Conservation (phyloP, 768 basidiomycete species). For the Tephrocybe sp. region DNA sequence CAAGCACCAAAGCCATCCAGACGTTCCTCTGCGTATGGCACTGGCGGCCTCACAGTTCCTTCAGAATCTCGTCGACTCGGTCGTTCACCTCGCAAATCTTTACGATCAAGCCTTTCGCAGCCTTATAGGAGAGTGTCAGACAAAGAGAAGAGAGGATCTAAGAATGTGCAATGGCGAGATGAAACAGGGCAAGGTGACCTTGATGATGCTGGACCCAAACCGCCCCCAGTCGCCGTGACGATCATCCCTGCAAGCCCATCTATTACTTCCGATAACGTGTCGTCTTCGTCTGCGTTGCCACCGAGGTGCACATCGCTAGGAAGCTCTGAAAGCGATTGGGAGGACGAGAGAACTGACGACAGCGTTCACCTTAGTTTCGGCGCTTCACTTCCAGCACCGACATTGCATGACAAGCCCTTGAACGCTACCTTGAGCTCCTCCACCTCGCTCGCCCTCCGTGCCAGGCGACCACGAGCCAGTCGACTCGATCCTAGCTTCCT, state of each 20-base stretch:
- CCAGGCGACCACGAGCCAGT: conserved; percentile 57
- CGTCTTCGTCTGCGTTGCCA: conserved; percentile 29
- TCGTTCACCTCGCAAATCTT: conserved; percentile 68
- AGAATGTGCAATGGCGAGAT: conserved; percentile 85
- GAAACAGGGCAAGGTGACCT: conserved; percentile 81
- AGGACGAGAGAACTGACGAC: conserved; percentile 84
- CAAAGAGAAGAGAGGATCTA: conserved; percentile 60
- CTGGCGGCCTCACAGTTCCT: conserved; percentile 37
- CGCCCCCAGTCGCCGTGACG: conserved; percentile 30
- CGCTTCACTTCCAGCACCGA: conserved; percentile 37
- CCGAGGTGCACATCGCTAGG: conserved; percentile 48
- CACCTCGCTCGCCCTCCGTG: conserved; percentile 22
- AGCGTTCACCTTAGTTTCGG: conserved; percentile 58
- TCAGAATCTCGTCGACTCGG: conserved; percentile 52
- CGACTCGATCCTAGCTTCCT: conserved; percentile 72
- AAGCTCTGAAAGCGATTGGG: conserved; percentile 85
- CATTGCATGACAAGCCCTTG: conserved; percentile 20
- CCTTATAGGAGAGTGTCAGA: conserved; percentile 66
- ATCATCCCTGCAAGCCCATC: conserved; percentile 45
- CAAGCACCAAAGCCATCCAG: conserved; percentile 27
- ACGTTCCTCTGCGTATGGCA: conserved; percentile 37
- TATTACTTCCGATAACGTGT: conserved; percentile 17
- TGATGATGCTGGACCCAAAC: conserved; percentile 54
- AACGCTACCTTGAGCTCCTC: conserved; percentile 21
- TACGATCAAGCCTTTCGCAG: conserved; percentile 62